phyloP scores from a whole-genome alignment of 1,139 yeast species.

The Pichia sp. region DNA sequence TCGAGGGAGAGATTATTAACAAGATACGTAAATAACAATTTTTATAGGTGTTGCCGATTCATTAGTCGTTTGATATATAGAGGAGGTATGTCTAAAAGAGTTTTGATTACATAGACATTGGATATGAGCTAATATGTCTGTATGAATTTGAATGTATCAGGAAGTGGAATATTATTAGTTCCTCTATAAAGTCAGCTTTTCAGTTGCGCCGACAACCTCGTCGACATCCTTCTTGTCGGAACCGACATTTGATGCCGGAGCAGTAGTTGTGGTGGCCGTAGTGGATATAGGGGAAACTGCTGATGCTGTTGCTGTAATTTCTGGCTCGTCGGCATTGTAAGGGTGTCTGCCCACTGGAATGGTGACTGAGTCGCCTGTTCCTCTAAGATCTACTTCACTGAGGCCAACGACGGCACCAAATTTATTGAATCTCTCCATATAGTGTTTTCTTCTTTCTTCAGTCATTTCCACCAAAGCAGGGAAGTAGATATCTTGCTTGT shows the following conservation, averaged over 20 bases:
- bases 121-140: background rate
- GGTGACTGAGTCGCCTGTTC: constrained; percentile 43
- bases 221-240: background rate
- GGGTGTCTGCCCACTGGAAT: constrained; percentile 37
- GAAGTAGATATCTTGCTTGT: constrained; percentile 50
- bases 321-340: constrained; percentile 10
- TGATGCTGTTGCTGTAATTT: background rate
- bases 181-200: constrained; percentile 8
- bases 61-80: background rate
- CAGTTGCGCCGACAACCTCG: constrained; percentile 7
- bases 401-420: constrained; percentile 50
- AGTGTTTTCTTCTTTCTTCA: constrained; percentile 37
- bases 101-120: background rate
- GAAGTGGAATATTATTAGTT: background rate
- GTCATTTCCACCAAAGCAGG: constrained; percentile 45
- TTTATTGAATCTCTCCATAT: constrained; percentile 43
- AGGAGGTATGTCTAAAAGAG: background rate
- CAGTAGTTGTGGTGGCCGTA: background rate
- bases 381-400: constrained; percentile 75
- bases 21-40: background rate
- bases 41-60: background rate
- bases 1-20: background rate
- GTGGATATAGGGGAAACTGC: background rate
- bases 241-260: background rate
- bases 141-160: background rate